Evolutionary conservation across 306 rosid genomes (phyloP).

Genomic region (Vigna hirtella): DNA sequence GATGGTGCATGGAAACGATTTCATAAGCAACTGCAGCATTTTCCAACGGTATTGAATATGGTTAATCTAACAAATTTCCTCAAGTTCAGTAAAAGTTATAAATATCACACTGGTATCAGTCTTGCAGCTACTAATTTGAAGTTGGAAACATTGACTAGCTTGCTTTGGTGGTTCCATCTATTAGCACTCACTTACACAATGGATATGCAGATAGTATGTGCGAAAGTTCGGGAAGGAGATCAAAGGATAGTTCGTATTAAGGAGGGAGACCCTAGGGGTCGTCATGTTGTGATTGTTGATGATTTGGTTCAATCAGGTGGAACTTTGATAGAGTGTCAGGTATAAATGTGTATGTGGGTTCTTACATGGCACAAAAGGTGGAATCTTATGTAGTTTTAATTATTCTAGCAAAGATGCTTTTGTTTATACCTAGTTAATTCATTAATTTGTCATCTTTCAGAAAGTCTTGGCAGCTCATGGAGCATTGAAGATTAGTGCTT

Average conservation of each 20-base stretch:
- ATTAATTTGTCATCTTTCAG: conserved; percentile 55
- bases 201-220: conserved; percentile 82
- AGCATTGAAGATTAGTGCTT: conserved; percentile 92
- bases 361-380: conserved; percentile 6
- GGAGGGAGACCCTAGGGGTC: conserved; percentile 90
- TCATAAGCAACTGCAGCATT: conserved; percentile 92
- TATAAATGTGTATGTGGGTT: conserved; percentile 42
- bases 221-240: conserved; percentile 99
- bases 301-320: conserved; percentile 99
- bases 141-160: conserved; percentile 29
- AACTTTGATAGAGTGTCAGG: conserved; percentile 97
- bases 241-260: conserved; percentile 87
- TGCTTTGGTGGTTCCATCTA: conserved; percentile 23
- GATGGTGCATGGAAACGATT: conserved; percentile 99
- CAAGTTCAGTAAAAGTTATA: conserved; percentile 33
- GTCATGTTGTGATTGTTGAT: conserved; percentile 94
- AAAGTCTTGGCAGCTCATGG: conserved; percentile 91
- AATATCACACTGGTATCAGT: conserved; percentile 1
- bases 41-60: conserved; percentile 74
- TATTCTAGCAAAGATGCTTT: conserved; percentile 6
- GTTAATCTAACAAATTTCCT: conserved; percentile 24
- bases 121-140: conserved; percentile 33
- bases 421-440: conserved; percentile 18
- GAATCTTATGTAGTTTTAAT: conserved; percentile 31
- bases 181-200: conserved; percentile 39